Percentiles rank a stretch among this genome's conserved stretches.
Evolutionary conservation across 2,329 filamentous ascomycete genomes (phyloP).

Genomic region (Cryphonectria nitschkei): DNA sequence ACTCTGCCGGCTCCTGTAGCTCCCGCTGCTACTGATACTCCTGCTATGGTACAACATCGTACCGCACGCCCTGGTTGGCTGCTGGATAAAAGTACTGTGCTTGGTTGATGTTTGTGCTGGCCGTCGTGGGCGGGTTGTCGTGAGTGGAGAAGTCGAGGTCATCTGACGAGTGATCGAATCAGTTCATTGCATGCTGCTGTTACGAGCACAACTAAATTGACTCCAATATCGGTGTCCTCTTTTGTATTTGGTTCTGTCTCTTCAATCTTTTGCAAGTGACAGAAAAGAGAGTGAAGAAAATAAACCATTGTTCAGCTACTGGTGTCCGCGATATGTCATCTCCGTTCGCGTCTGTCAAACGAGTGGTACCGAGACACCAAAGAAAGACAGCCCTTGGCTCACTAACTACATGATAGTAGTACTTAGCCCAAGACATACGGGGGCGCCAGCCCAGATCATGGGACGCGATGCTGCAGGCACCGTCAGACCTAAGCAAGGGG

Average conservation of each 20-base stretch:
- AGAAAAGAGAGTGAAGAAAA: neutral
- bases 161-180: neutral
- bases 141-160: neutral
- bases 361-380: slow-evolving; percentile 4
- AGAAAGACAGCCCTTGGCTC: neutral
- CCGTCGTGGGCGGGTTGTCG: neutral
- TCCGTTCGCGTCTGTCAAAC: neutral
- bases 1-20: neutral
- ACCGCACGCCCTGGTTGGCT: neutral
- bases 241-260: neutral
- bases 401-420: neutral
- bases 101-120: neutral
- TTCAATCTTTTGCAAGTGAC: slow-evolving; percentile 2
- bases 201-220: neutral
- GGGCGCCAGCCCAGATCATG: slow-evolving; percentile 5
- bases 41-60: neutral
- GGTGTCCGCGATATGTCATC: slow-evolving; percentile 4
- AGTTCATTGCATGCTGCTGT: slow-evolving; percentile 3
- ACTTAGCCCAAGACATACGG: neutral
- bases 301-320: neutral
- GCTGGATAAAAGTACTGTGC: neutral
- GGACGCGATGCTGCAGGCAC: slow-evolving; percentile 8
- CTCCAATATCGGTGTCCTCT: neutral
- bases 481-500: slow-evolving; percentile 11
- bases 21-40: neutral